Percentiles rank a stretch among this genome's conserved stretches.
Evolutionary conservation across 2,329 filamentous ascomycete species (phyloP).

Genomic region (Aspergillus glaucus): DNA sequence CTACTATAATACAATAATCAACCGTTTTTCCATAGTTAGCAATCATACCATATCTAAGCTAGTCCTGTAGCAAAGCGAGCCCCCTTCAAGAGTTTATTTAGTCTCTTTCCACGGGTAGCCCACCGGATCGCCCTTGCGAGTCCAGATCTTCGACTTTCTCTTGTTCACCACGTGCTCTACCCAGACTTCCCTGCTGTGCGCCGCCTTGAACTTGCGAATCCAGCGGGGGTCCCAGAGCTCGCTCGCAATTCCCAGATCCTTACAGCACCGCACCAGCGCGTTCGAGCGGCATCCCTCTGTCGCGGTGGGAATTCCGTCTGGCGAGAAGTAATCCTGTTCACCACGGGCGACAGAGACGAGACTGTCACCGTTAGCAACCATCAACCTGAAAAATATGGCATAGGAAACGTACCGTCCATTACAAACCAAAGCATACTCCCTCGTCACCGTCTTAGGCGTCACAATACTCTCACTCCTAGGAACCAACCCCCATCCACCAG

Average conservation of each 20-base stretch:
- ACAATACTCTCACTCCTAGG: conserved; percentile 80
- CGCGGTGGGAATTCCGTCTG: conserved; percentile 85
- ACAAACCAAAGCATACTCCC: conserved; percentile 87
- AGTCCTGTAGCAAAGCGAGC: not conserved
- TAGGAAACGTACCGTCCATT: conserved; percentile 63
- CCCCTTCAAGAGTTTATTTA: conserved; percentile 11
- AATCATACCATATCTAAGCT: not conserved
- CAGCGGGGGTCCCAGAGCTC: conserved; percentile 96
- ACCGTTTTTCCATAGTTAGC: not conserved
- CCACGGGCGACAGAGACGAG: conserved; percentile 88
- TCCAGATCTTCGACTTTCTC: conserved; percentile 82
- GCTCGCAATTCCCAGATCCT: conserved; percentile 88
- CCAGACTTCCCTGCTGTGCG: conserved; percentile 72
- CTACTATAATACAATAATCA: not conserved
- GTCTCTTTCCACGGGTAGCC: conserved; percentile 57
- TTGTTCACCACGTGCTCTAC: conserved; percentile 83
- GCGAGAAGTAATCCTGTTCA: conserved; percentile 87
- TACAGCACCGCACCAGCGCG: conserved; percentile 95
- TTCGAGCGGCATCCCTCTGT: conserved; percentile 98
- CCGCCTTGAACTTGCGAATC: conserved; percentile 73
- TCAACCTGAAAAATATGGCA: not conserved
- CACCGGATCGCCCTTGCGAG: conserved; percentile 74
- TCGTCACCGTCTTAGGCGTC: conserved; percentile 71
- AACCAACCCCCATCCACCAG: conserved; percentile 90
- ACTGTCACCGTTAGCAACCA: conserved; percentile 41